Conservation (phyloP, 345 rosid genomes). For the Citrus mangshanensis region DNA sequence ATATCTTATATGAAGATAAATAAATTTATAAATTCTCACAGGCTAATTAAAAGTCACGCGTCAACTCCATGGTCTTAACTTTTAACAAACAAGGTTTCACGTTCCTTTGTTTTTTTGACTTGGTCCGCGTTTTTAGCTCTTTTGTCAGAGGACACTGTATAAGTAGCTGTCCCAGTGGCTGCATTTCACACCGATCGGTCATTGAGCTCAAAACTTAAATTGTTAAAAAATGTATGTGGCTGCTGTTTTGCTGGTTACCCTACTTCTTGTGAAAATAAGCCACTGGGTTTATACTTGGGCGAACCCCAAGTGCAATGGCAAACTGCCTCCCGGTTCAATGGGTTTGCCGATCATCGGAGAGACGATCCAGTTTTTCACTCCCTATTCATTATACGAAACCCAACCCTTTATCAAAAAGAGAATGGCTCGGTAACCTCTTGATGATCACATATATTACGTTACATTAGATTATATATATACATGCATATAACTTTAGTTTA, state of each 20-base stretch:
- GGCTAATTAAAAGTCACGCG: too few relatives aligned
- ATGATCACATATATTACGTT: too few relatives aligned
- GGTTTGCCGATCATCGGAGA: slow-evolving; percentile 19
- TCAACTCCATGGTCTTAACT: too few relatives aligned
- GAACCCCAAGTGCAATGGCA: slow-evolving; percentile 9
- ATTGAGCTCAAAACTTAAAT: background rate
- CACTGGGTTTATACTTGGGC: slow-evolving; percentile 9
- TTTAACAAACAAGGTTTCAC: accelerated
- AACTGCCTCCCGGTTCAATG: slow-evolving; percentile 20
- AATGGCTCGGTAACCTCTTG: background rate
- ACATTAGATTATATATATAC: too few relatives aligned
- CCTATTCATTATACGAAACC: background rate
- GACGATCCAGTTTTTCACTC: slow-evolving; percentile 10
- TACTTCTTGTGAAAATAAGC: background rate
- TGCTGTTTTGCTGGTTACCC: background rate
- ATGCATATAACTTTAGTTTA: background rate
- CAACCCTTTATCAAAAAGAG: slow-evolving; percentile 5
- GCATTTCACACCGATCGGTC: background rate
- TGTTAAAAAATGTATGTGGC: background rate
- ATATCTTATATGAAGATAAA: too few relatives aligned
- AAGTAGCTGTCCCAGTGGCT: too few relatives aligned
- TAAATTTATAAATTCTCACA: too few relatives aligned
- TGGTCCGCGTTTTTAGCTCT: too few relatives aligned
- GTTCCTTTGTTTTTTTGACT: too few relatives aligned
- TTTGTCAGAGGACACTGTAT: too few relatives aligned